phyloP scores from a whole-genome alignment of 352 stramenopile species.

The Globisporangium uncinulatum region DNA sequence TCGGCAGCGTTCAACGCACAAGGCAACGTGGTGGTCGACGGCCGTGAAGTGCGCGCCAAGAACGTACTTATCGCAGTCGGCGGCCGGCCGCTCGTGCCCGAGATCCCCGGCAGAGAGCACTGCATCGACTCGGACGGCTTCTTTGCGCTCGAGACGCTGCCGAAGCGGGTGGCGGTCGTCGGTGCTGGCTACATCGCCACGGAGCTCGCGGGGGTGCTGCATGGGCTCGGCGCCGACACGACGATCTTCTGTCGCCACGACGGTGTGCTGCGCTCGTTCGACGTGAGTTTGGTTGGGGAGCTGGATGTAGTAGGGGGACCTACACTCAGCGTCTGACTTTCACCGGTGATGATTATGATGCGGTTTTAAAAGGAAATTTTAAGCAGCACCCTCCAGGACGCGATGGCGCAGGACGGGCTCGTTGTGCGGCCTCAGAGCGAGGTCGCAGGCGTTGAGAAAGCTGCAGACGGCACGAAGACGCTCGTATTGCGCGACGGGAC shows the following conservation, averaged over 20 bases:
- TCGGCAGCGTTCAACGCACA: conserved; percentile 78
- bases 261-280: conserved; percentile 84
- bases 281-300: conserved; percentile 32
- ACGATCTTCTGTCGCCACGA: conserved; percentile 87
- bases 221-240: conserved; percentile 89
- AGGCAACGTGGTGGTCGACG: conserved; percentile 78
- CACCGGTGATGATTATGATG: background rate
- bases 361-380: conserved; percentile 26
- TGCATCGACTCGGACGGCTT: conserved; percentile 96
- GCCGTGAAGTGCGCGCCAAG: conserved; percentile 43
- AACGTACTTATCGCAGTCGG: conserved; percentile 65
- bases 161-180: conserved; percentile 93
- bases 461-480: conserved; percentile 46
- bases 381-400: conserved; percentile 45
- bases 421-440: conserved; percentile 41
- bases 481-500: conserved; percentile 41
- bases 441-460: conserved; percentile 30
- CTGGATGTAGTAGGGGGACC: background rate
- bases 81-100: conserved; percentile 46
- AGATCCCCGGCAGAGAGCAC: conserved; percentile 84
- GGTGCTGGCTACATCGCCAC: conserved; percentile 98
- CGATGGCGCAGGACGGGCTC: conserved; percentile 51
- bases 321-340: background rate
- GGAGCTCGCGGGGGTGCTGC: conserved; percentile 94
- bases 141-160: conserved; percentile 93